Percentiles rank a stretch among this genome's conserved stretches.
Evolutionary conservation across 805 yeast species (phyloP).

Genomic region (Sungouiella blattae): DNA sequence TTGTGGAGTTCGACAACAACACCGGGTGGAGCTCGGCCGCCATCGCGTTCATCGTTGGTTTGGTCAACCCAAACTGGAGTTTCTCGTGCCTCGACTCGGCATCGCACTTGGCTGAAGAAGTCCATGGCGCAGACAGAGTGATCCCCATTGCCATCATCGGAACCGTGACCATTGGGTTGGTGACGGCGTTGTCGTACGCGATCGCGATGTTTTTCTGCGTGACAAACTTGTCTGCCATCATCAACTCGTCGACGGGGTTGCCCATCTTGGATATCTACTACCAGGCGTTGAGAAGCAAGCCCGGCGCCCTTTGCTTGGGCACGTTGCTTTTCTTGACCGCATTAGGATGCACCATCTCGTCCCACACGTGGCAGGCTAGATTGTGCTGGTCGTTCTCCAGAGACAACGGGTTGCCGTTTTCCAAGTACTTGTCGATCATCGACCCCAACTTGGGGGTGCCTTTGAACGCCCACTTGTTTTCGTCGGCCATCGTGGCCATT

Average conservation of each 20-base stretch:
- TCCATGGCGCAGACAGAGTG: conserved; percentile 32
- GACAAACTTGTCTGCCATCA: conserved; percentile 27
- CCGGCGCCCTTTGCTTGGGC: conserved; percentile 37
- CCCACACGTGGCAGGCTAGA: conserved; percentile 44
- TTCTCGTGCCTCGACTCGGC: conserved; percentile 41
- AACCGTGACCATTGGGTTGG: conserved; percentile 39
- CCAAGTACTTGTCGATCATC: conserved; percentile 34
- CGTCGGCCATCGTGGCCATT: conserved; percentile 29
- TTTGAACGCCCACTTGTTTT: conserved; percentile 37
- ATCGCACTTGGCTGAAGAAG: conserved; percentile 42
- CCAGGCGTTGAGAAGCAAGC: conserved; percentile 33
- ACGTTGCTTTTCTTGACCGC: conserved; percentile 33
- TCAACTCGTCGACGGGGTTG: conserved; percentile 29
- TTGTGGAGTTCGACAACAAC: conserved; percentile 20
- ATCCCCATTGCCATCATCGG: conserved; percentile 39
- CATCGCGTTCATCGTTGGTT: conserved; percentile 20
- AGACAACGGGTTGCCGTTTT: conserved; percentile 42
- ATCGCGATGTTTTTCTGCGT: conserved; percentile 41
- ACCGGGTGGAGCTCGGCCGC: conserved; percentile 21
- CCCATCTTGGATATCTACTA: conserved; percentile 40
- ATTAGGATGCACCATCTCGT: conserved; percentile 36
- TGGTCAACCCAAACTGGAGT: conserved; percentile 22
- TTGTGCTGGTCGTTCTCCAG: conserved; percentile 42
- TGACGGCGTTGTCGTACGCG: conserved; percentile 36
- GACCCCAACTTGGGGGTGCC: conserved; percentile 39